Evolutionary conservation across 2,329 filamentous ascomycete genomes (phyloP).

Genomic region (Scortechinia acanthostroma): DNA sequence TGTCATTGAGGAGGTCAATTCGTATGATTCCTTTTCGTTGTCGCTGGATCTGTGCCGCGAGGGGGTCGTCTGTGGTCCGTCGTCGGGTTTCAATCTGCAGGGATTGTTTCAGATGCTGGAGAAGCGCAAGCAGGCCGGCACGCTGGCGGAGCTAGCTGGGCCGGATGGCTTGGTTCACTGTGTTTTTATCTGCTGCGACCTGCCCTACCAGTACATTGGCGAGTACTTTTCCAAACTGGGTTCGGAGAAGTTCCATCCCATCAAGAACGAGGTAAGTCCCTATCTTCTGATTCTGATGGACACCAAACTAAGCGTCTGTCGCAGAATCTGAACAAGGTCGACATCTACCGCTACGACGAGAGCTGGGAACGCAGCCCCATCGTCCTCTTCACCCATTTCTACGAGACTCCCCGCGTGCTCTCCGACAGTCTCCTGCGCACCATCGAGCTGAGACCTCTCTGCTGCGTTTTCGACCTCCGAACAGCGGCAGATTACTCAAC

Average conservation of each 20-base stretch:
- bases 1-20: constrained; percentile 45
- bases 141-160: constrained; percentile 31
- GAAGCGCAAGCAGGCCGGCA: constrained; percentile 34
- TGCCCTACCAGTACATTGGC: constrained; percentile 55
- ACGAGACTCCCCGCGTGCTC: constrained; percentile 10
- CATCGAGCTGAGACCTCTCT: constrained; percentile 6
- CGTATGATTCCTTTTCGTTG: constrained; percentile 39
- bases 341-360: constrained; percentile 45
- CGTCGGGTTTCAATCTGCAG: constrained; percentile 48
- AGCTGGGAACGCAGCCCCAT: constrained; percentile 38
- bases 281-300: constrained; percentile 2
- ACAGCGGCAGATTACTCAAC: constrained; percentile 5
- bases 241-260: constrained; percentile 34
- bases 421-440: constrained; percentile 9
- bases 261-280: constrained; percentile 30
- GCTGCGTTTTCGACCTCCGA: constrained; percentile 20
- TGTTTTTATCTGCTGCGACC: constrained; percentile 54
- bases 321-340: constrained; percentile 36
- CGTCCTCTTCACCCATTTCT: constrained; percentile 27
- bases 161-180: constrained; percentile 37
- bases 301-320: background rate
- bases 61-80: constrained; percentile 51
- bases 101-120: constrained; percentile 41
- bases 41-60: constrained; percentile 46
- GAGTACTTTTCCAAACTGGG: constrained; percentile 51